These are phyloP conservation scores for Hypoxylon lienhwacheense DNA, from an alignment of 495 filamentous ascomycete genomes.

Conservation along the genomic window DNA sequence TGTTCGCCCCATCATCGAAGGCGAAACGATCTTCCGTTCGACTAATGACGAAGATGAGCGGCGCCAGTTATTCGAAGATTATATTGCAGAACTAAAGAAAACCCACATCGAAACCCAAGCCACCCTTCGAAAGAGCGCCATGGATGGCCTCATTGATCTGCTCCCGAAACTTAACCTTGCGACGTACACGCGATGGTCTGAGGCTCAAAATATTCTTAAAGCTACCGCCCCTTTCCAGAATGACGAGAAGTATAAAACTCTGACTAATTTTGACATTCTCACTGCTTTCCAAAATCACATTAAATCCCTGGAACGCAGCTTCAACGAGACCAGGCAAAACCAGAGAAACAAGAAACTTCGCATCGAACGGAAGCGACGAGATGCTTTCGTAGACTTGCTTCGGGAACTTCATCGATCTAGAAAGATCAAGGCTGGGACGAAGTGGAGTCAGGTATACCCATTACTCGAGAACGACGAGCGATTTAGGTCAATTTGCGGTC, in stretches of 20 bases:
- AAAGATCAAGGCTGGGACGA: constrained; percentile 86
- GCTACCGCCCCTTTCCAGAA: constrained; percentile 76
- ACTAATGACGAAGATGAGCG: constrained; percentile 87
- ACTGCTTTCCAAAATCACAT: constrained; percentile 94
- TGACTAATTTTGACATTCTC: constrained; percentile 88
- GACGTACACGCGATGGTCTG: constrained; percentile 93
- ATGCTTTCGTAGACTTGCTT: constrained; percentile 74
- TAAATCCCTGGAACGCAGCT: constrained; percentile 82
- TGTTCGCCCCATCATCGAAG: constrained; percentile 90
- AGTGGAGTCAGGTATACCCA: constrained; percentile 84
- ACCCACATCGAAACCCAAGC: constrained; percentile 73
- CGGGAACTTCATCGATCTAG: constrained; percentile 71
- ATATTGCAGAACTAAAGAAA: constrained; percentile 81
- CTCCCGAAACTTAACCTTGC: constrained; percentile 85
- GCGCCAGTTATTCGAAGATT: constrained; percentile 92
- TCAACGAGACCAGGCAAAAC: constrained; percentile 85
- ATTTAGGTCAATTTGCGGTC: constrained; percentile 83
- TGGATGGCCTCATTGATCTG: constrained; percentile 79
- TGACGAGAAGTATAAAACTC: constrained; percentile 84
- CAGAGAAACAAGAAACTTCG: constrained; percentile 79
- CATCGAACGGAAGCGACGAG: constrained; percentile 81
- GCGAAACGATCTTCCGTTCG: constrained; percentile 91
- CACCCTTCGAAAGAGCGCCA: constrained; percentile 71
- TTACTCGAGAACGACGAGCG: constrained; percentile 78
- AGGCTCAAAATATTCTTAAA: constrained; percentile 80